phyloP scores from a whole-genome alignment of 345 rosid species.

The Cardamine resedifolia region DNA sequence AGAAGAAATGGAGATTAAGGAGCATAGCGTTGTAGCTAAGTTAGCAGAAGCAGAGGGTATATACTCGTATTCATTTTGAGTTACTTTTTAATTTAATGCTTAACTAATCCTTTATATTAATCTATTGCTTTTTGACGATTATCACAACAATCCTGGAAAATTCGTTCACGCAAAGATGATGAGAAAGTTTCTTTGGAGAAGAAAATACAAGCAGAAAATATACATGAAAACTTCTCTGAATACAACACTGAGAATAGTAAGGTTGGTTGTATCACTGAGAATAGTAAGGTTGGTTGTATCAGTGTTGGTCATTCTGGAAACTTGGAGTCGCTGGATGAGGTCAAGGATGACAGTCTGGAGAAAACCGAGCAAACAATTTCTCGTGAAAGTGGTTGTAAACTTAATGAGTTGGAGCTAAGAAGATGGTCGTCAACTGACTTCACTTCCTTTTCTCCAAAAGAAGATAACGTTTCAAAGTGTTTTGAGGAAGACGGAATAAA shows the following conservation, averaged over 20 bases:
- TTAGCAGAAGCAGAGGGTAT: slow-evolving; percentile 17
- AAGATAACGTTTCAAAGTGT: slow-evolving; percentile 6
- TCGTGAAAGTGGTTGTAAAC: slow-evolving; percentile 6
- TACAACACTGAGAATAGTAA: background rate
- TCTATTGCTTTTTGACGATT: background rate
- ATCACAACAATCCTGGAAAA: background rate
- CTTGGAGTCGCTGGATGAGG: background rate
- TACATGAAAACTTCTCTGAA: slow-evolving; percentile 17
- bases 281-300: background rate
- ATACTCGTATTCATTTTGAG: background rate
- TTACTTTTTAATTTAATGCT: background rate
- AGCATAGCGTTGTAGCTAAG: slow-evolving; percentile 10
- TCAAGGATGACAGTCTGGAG: background rate
- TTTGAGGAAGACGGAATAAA: background rate
- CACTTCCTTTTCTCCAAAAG: background rate
- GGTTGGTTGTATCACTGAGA: no score
- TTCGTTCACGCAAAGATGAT: background rate
- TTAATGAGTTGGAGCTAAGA: slow-evolving; percentile 7
- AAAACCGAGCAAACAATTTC: background rate
- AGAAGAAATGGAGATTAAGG: slow-evolving; percentile 3
- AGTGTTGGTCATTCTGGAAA: background rate
- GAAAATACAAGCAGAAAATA: background rate
- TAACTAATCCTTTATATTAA: background rate
- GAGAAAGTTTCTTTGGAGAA: background rate
- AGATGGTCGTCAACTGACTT: slow-evolving; percentile 5